Conservation (phyloP, 768 basidiomycete genomes). For the Boletellus sp. region DNA sequence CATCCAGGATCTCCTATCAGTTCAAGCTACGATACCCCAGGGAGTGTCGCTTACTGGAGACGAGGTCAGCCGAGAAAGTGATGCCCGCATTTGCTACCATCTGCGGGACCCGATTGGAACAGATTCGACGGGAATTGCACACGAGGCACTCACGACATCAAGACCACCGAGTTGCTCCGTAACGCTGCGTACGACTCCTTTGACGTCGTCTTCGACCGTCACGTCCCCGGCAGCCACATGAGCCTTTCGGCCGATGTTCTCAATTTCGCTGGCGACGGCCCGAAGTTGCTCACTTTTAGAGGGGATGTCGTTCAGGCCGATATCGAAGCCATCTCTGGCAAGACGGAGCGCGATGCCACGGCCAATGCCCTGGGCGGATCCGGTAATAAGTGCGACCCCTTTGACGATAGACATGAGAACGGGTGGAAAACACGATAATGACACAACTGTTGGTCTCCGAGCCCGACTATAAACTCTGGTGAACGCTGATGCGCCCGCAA, state of each 20-base stretch:
- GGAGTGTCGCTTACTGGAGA: constrained; percentile 2
- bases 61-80: not conserved
- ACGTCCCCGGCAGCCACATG: constrained; percentile 38
- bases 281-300: constrained; percentile 28
- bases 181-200: constrained; percentile 34
- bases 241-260: constrained; percentile 25
- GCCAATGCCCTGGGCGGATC: constrained; percentile 30
- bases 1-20: not conserved
- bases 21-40: not conserved
- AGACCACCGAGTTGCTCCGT: constrained; percentile 38
- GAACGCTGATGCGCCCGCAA: too few relatives aligned
- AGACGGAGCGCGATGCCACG: constrained; percentile 32
- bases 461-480: too few relatives aligned
- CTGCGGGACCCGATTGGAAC: not conserved
- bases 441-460: too few relatives aligned
- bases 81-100: constrained; percentile 30
- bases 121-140: not conserved
- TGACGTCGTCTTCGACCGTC: constrained; percentile 39
- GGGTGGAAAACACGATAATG: not conserved
- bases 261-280: constrained; percentile 27
- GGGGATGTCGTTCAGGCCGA: constrained; percentile 31
- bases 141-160: constrained; percentile 39
- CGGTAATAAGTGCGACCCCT: constrained; percentile 36
- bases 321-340: constrained; percentile 32
- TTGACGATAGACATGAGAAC: constrained; percentile 19